Evolutionary conservation across 1,284 basidiomycete species (phyloP).

Genomic region (Leucoagaricus sp.): DNA sequence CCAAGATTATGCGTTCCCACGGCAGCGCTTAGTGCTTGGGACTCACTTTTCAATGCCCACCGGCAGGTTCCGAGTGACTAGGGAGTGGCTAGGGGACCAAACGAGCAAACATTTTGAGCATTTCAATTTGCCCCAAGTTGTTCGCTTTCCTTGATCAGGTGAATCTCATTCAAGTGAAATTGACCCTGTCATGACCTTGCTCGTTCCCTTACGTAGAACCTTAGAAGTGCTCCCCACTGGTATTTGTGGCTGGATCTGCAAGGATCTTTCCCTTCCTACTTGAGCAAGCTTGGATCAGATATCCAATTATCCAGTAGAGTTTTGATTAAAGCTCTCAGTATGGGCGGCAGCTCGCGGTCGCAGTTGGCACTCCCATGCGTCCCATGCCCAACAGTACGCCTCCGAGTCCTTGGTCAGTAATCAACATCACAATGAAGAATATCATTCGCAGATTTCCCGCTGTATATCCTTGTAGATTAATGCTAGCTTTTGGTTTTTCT

Average conservation of each 20-base stretch:
- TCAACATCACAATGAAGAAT: constrained; percentile 28
- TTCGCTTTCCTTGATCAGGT: constrained; percentile 54
- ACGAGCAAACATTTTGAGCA: constrained; percentile 26
- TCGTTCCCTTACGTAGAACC: too few relatives aligned
- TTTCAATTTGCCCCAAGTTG: constrained; percentile 51
- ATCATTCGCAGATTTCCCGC: constrained; percentile 13
- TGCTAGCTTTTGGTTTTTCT: constrained; percentile 23
- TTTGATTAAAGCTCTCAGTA: constrained; percentile 14
- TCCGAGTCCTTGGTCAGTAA: constrained; percentile 49
- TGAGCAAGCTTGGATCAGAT: background rate
- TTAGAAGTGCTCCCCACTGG: constrained; percentile 7
- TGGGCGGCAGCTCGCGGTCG: constrained; percentile 39
- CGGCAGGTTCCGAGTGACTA: constrained; percentile 12
- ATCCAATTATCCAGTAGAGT: background rate
- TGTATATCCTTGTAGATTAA: constrained; percentile 7
- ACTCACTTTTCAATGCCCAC: constrained; percentile 30
- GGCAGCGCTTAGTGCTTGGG: too few relatives aligned
- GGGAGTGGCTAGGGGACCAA: too few relatives aligned
- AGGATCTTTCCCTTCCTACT: constrained; percentile 20
- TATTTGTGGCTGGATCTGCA: constrained; percentile 13
- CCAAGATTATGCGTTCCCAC: too few relatives aligned
- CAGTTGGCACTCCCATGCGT: constrained; percentile 26
- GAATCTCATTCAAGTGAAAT: constrained; percentile 36
- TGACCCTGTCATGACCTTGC: constrained; percentile 39
- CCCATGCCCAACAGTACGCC: constrained; percentile 34